Evolutionary conservation across 139 green algal species (phyloP).

Genomic region (Astrephomene gubernaculifera): DNA sequence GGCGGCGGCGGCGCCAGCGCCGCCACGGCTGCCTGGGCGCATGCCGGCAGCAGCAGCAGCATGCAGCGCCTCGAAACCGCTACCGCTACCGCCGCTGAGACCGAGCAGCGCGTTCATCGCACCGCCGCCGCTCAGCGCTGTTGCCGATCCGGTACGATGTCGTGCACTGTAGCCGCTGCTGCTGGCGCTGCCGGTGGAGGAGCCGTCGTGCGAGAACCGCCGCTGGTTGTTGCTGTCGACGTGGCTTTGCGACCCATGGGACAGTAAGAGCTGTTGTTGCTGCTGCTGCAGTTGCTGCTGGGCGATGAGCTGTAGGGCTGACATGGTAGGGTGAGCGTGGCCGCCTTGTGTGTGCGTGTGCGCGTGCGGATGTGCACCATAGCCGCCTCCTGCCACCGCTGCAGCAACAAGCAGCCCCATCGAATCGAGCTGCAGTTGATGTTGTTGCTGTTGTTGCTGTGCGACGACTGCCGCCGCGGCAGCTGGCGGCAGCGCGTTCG

Average conservation of each 20-base stretch:
- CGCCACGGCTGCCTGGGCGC: background rate
- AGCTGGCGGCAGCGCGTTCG: background rate
- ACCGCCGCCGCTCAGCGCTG: too few species aligned
- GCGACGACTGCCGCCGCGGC: background rate
- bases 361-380: background rate
- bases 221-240: conserved; percentile 1
- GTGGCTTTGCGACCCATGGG: background rate
- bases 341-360: background rate
- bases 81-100: too few species aligned
- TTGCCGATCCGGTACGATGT: too few species aligned
- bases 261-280: background rate
- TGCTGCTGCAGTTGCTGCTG: background rate
- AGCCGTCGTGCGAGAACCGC: conserved; percentile 18
- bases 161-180: background rate
- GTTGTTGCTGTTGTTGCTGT: conserved; percentile 3
- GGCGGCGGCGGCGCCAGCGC: too few species aligned
- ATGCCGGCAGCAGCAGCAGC: too few species aligned
- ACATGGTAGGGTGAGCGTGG: background rate
- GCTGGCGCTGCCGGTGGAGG: conserved; percentile 1
- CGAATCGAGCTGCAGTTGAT: background rate
- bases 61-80: too few species aligned
- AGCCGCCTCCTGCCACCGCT: background rate
- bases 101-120: too few species aligned
- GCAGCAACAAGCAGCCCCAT: background rate
- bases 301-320: background rate